These are phyloP conservation scores for Aspergillus piperis DNA, from an alignment of 2,329 filamentous ascomycete species.

Conservation along the genomic window DNA sequence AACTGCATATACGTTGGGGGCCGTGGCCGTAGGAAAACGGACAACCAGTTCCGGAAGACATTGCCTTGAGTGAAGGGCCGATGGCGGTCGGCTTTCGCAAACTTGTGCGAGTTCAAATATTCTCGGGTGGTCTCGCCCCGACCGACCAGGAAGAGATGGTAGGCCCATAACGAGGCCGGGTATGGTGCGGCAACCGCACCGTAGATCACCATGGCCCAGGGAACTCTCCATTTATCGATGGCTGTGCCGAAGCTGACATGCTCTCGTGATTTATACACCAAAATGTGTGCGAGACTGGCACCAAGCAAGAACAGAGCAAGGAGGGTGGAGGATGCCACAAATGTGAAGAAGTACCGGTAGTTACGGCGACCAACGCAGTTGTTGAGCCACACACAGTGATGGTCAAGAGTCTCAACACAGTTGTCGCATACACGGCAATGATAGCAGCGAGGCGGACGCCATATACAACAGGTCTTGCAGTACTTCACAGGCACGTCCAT, in stretches of 20 bases:
- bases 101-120: slow-evolving; percentile 95
- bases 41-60: slow-evolving; percentile 74
- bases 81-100: slow-evolving; percentile 86
- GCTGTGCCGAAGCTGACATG: slow-evolving; percentile 67
- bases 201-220: slow-evolving; percentile 88
- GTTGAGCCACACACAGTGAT: slow-evolving; percentile 98
- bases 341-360: slow-evolving; percentile 96
- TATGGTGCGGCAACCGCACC: slow-evolving; percentile 74
- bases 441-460: slow-evolving; percentile 92
- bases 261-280: slow-evolving; percentile 68
- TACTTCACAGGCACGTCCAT: slow-evolving; percentile 99
- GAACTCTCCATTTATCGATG: slow-evolving; percentile 70
- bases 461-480: slow-evolving; percentile 96
- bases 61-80: slow-evolving; percentile 82
- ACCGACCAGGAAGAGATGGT: slow-evolving; percentile 88
- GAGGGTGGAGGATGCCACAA: slow-evolving; percentile 77
- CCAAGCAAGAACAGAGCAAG: slow-evolving; percentile 74
- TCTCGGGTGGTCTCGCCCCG: slow-evolving; percentile 94
- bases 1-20: slow-evolving; percentile 88
- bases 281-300: slow-evolving; percentile 76
- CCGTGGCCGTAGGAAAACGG: slow-evolving; percentile 78
- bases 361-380: slow-evolving; percentile 97
- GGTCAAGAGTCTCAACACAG: slow-evolving; percentile 94
- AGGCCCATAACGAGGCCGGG: slow-evolving; percentile 77
- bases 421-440: slow-evolving; percentile 97